A percentile compares a stretch with the other conserved stretches of the same genome.
phyloP scores from a whole-genome alignment of 306 rosid genomes.

The Datisca glomerata region DNA sequence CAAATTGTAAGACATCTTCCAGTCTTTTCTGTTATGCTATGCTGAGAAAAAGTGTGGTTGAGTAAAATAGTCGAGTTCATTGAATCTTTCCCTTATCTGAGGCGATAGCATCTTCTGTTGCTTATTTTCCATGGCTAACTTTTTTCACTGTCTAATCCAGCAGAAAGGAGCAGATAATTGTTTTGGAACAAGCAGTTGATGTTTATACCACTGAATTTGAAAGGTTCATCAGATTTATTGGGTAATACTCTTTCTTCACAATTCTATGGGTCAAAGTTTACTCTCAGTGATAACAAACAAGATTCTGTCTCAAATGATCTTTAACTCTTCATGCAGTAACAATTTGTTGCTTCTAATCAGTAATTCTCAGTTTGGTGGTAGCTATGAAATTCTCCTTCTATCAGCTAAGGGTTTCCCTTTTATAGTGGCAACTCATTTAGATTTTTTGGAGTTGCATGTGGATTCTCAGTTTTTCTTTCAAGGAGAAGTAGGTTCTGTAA shows the following conservation, averaged over 20 bases:
- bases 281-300: not conserved
- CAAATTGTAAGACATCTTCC: conserved; percentile 50
- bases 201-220: conserved; percentile 63
- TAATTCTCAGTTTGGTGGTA: too few relatives aligned
- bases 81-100: not conserved
- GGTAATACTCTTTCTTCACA: conserved; percentile 33
- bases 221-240: conserved; percentile 65
- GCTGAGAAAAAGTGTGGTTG: too few relatives aligned
- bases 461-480: too few relatives aligned
- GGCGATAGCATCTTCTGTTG: not conserved
- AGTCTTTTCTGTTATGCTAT: conserved; percentile 7
- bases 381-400: too few relatives aligned
- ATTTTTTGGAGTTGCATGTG: too few relatives aligned
- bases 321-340: not conserved
- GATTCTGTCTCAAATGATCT: not conserved
- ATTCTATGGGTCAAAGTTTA: conserved; percentile 3
- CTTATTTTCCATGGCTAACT: conserved; percentile 4
- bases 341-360: not conserved
- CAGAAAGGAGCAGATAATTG: conserved; percentile 46
- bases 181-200: conserved; percentile 65
- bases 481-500: too few relatives aligned
- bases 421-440: too few relatives aligned
- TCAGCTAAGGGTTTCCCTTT: too few relatives aligned
- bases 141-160: conserved; percentile 19
- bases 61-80: too few relatives aligned